A percentile compares a stretch with the other conserved stretches of the same genome.
phyloP scores from a whole-genome alignment of 2,329 filamentous ascomycete genomes.

The Cordyceps fumosorosea region DNA sequence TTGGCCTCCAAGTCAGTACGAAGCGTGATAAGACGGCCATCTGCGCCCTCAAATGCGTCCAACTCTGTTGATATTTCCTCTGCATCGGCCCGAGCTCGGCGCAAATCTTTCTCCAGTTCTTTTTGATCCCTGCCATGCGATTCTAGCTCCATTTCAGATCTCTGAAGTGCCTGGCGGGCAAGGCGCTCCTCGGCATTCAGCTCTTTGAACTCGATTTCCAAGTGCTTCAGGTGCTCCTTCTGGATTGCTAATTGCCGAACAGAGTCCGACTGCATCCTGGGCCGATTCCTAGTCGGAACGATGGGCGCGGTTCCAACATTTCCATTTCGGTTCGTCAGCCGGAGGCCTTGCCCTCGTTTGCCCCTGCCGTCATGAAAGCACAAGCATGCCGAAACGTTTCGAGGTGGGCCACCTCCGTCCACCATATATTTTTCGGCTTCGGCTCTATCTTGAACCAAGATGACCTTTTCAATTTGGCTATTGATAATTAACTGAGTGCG shows the following conservation, averaged over 20 bases:
- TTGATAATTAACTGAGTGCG: constrained; percentile 79
- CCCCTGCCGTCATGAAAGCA: constrained; percentile 54
- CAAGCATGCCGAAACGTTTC: constrained; percentile 68
- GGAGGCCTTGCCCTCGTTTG: constrained; percentile 50
- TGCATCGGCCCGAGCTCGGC: constrained; percentile 55
- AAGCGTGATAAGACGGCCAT: constrained; percentile 56
- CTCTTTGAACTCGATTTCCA: constrained; percentile 47
- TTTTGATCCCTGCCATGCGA: constrained; percentile 34
- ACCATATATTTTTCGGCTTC: constrained; percentile 67
- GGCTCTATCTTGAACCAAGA: constrained; percentile 63
- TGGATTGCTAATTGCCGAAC: constrained; percentile 56
- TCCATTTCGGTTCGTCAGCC: constrained; percentile 42
- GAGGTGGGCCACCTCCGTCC: constrained; percentile 46
- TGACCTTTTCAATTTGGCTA: constrained; percentile 73
- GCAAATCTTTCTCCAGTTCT: constrained; percentile 45
- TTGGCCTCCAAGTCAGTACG: constrained; percentile 50
- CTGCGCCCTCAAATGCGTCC: constrained; percentile 60
- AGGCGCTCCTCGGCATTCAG: constrained; percentile 43
- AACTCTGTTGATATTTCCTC: constrained; percentile 49
- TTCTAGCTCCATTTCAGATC: constrained; percentile 38
- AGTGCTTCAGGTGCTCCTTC: constrained; percentile 43
- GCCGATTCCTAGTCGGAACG: constrained; percentile 41
- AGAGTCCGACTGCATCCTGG: constrained; percentile 76
- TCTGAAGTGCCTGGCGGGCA: constrained; percentile 41
- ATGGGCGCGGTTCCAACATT: constrained; percentile 36